A percentile compares a stretch with the other conserved stretches of the same genome.
Conservation (phyloP, 257 asterid genomes). For the Solanum pimpinellifolium region DNA sequence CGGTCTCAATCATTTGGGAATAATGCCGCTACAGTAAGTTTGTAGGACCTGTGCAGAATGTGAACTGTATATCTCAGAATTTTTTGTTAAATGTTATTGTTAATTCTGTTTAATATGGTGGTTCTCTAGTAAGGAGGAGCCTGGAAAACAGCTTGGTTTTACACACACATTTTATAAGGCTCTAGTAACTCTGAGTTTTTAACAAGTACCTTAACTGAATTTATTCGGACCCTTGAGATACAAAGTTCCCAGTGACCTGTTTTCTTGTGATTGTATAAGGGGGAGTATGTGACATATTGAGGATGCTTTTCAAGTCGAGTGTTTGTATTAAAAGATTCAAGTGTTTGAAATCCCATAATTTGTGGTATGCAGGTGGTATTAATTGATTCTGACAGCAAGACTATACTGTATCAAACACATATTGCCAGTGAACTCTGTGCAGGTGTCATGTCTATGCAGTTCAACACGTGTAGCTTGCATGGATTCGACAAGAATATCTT, state of each 20-base stretch:
- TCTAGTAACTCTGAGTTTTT: background rate
- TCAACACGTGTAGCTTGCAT: conserved; percentile 59
- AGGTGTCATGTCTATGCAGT: conserved; percentile 68
- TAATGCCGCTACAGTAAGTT: background rate
- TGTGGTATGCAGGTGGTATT: conserved; percentile 43
- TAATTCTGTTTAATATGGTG: background rate
- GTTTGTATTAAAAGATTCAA: background rate
- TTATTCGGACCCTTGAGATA: background rate
- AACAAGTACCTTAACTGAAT: background rate
- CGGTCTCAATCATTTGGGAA: background rate
- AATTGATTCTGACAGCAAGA: conserved; percentile 51
- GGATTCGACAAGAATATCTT: conserved; percentile 81
- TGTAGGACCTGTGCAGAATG: background rate
- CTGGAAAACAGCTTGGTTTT: background rate
- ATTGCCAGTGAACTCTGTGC: conserved; percentile 62
- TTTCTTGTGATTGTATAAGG: background rate
- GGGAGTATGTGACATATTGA: background rate
- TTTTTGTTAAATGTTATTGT: background rate
- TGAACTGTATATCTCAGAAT: background rate
- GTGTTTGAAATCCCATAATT: background rate
- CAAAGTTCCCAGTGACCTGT: background rate
- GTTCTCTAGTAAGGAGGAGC: background rate
- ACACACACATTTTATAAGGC: background rate
- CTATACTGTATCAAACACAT: conserved; percentile 54
- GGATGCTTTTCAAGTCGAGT: background rate